A percentile compares a stretch with the other conserved stretches of the same genome.
phyloP scores from a whole-genome alignment of 305 asterid species.

The Solanum chacoense region DNA sequence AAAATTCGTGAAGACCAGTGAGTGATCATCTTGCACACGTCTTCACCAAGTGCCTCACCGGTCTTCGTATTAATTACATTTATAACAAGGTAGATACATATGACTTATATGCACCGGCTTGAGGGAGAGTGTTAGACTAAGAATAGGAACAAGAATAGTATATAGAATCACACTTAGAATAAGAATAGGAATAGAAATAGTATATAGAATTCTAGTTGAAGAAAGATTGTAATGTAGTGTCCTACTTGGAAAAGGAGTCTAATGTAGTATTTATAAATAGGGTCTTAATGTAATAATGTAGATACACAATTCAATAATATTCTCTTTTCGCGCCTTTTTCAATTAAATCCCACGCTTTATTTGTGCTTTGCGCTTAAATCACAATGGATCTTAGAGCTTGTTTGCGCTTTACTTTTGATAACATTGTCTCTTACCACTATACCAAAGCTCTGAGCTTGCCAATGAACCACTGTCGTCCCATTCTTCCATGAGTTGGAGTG shows the following conservation, averaged over 20 bases:
- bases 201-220: not conserved
- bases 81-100: not conserved
- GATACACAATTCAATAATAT: not conserved
- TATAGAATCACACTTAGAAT: not conserved
- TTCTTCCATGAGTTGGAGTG: not conserved
- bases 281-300: not conserved
- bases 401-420: not conserved
- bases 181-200: not conserved
- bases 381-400: not conserved
- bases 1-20: not conserved
- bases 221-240: not conserved
- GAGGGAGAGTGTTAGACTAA: not conserved
- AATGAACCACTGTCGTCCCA: not conserved
- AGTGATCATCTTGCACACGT: not conserved
- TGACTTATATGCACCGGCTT: not conserved
- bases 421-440: not conserved
- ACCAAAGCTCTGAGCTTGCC: not conserved
- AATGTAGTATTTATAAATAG: not conserved
- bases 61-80: not conserved
- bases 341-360: not conserved
- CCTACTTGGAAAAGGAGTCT: not conserved
- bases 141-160: not conserved
- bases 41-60: not conserved
- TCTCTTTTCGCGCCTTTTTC: not conserved
- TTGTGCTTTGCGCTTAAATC: not conserved